A percentile compares a stretch with the other conserved stretches of the same genome.
Conservation (phyloP, 371 early-diverging fungal species). For the Smittium culicis region DNA sequence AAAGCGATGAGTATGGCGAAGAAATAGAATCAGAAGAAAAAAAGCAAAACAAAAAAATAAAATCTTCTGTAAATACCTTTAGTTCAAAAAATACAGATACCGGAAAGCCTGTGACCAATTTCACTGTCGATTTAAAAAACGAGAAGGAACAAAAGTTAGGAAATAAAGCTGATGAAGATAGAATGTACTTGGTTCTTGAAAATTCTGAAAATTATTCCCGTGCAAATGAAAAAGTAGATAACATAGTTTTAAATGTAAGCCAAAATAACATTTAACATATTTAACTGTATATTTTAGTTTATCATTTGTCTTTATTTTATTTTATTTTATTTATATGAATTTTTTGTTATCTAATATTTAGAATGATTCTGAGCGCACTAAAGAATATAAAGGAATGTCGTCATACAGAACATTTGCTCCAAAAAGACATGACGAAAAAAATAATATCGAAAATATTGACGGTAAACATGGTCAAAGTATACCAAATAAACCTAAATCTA, state of each 20-base stretch:
- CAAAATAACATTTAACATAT: not conserved
- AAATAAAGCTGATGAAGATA: not conserved
- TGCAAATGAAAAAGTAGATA: not conserved
- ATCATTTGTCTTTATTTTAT: not conserved
- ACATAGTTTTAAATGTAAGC: too few relatives aligned
- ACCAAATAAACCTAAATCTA: conserved; percentile 38
- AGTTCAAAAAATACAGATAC: not conserved
- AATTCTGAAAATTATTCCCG: not conserved
- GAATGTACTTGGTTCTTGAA: not conserved
- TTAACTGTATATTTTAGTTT: not conserved
- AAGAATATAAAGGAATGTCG: conserved; percentile 21
- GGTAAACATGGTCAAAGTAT: too few relatives aligned
- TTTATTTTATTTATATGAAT: not conserved
- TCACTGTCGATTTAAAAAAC: not conserved
- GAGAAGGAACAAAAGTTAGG: not conserved
- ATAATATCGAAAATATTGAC: conserved; percentile 23
- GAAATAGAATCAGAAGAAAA: not conserved
- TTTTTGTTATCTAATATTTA: not conserved
- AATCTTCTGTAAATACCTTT: not conserved
- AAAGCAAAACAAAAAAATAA: not conserved
- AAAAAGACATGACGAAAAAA: conserved; percentile 30
- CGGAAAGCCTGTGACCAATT: not conserved
- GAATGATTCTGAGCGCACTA: conserved; percentile 6
- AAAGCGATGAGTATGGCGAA: not conserved
- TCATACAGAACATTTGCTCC: conserved; percentile 51